phyloP scores from a whole-genome alignment of 257 asterid species.

The Solanum chiquidenum region DNA sequence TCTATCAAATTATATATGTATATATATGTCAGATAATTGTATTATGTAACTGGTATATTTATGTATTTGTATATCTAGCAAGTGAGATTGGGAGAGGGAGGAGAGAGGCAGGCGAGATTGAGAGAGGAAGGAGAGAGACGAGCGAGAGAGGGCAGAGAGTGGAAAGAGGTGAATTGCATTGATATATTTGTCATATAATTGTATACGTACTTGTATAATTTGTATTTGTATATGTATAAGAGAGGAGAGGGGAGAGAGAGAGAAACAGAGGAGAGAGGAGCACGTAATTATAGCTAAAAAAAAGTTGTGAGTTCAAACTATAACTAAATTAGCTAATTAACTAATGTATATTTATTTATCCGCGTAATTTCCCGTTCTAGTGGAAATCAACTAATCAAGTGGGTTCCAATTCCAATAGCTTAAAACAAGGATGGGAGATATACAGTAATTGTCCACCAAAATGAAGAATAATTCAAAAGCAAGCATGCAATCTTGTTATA shows the following conservation, averaged over 20 bases:
- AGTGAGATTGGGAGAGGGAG: neutral
- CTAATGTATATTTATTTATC: too few species aligned
- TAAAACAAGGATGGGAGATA: neutral
- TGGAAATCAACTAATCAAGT: neutral
- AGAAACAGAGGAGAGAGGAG: too few species aligned
- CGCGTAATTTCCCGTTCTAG: neutral
- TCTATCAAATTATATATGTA: too few species aligned
- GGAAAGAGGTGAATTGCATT: neutral
- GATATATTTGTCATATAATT: neutral
- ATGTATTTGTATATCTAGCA: neutral
- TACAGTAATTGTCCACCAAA: neutral
- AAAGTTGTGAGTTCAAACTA: too few species aligned
- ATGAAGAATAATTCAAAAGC: neutral
- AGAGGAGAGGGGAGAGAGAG: neutral
- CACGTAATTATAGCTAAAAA: too few species aligned
- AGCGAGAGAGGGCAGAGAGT: neutral
- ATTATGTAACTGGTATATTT: neutral
- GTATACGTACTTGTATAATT: too few species aligned
- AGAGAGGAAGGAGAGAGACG: neutral
- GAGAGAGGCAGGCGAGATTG: too few species aligned
- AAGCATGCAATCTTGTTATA: neutral
- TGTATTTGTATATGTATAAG: neutral
- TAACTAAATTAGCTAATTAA: neutral
- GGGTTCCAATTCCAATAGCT: neutral
- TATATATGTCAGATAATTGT: neutral